These are phyloP conservation scores for Phycomyces nitens DNA, from an alignment of 192 early-diverging fungal genomes.

Conservation along the genomic window DNA sequence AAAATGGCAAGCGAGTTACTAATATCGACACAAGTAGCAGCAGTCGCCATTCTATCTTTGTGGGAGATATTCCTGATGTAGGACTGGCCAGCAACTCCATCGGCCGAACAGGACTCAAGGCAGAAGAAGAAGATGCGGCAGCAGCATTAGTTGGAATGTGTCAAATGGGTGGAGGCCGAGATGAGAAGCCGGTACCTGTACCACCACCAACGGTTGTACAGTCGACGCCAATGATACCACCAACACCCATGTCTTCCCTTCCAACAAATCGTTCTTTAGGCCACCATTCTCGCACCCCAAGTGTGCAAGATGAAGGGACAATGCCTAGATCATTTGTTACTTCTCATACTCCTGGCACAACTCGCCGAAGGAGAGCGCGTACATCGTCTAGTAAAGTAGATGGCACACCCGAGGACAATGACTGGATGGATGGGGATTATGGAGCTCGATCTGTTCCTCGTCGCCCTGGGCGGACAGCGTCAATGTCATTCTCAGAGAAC, in stretches of 20 bases:
- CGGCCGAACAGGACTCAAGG: conserved; percentile 20
- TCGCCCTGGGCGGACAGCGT: conserved; percentile 4
- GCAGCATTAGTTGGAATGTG: conserved; percentile 37
- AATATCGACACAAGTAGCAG: neutral
- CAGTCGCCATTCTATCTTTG: neutral
- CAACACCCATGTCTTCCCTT: neutral
- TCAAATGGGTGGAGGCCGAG: conserved; percentile 26
- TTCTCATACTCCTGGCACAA: neutral
- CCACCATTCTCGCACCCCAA: neutral
- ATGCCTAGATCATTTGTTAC: neutral
- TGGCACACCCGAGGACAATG: conserved; percentile 9
- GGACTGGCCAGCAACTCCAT: neutral
- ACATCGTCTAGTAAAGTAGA: conserved; percentile 24
- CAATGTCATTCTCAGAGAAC: neutral
- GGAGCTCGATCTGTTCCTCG: conserved; percentile 1
- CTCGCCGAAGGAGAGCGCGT: conserved; percentile 6
- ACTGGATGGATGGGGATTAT: conserved; percentile 16
- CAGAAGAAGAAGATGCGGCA: conserved; percentile 42
- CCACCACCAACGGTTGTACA: neutral
- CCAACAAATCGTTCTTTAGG: no score
- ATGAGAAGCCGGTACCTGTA: neutral
- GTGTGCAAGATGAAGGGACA: neutral
- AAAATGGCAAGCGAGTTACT: no score
- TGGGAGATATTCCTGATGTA: neutral
- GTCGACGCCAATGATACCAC: neutral